Evolutionary conservation across 768 basidiomycete genomes (phyloP).

Genomic region (Lactifluus volemus): DNA sequence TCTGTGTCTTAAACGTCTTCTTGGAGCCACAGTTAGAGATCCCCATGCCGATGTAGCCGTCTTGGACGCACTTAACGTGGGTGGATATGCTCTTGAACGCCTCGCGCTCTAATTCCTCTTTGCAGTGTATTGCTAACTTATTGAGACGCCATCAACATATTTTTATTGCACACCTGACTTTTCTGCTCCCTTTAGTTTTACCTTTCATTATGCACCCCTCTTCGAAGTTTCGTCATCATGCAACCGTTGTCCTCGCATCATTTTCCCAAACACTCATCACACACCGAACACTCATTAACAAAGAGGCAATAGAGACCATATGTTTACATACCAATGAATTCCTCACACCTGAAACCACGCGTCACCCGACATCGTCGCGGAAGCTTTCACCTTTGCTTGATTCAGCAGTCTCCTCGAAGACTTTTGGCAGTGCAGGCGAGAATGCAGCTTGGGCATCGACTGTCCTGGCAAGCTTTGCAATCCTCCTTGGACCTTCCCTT

Average conservation of each 20-base stretch:
- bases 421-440: neutral
- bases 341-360: constrained; percentile 14
- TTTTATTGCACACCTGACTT: neutral
- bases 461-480: neutral
- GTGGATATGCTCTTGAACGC: neutral
- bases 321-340: constrained; percentile 6
- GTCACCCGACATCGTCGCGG: constrained; percentile 10
- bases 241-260: constrained; percentile 2
- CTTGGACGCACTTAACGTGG: constrained; percentile 9
- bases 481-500: constrained; percentile 13
- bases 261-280: constrained; percentile 9
- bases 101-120: neutral
- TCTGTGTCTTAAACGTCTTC: constrained; percentile 1
- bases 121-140: constrained; percentile 8
- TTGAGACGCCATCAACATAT: constrained; percentile 1
- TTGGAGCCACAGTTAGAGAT: constrained; percentile 1
- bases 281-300: neutral
- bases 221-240: constrained; percentile 8
- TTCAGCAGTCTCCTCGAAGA: constrained; percentile 1
- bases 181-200: constrained; percentile 9
- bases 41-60: neutral
- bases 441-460: constrained; percentile 14
- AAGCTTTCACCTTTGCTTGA: constrained; percentile 10
- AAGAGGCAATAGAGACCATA: constrained; percentile 5
- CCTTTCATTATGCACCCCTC: constrained; percentile 10